These are phyloP conservation scores for Puccinia polysora DNA, from an alignment of 1,284 basidiomycete genomes.

Conservation along the genomic window DNA sequence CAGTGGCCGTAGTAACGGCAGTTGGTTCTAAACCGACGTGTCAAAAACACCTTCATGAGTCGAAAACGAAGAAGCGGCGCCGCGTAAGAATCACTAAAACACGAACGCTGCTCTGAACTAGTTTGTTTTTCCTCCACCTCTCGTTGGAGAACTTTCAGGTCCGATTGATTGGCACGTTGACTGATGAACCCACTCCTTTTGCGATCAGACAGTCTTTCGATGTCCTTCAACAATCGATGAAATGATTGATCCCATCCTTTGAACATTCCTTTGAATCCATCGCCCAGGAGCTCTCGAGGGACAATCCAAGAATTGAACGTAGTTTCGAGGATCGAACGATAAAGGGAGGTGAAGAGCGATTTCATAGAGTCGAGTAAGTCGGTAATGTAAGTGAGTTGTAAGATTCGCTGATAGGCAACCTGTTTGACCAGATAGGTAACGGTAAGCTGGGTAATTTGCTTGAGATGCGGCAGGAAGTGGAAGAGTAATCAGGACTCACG, in stretches of 20 bases:
- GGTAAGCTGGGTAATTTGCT: background rate
- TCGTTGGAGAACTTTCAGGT: constrained; percentile 15
- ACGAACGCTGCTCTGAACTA: constrained; percentile 13
- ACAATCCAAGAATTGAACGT: constrained; percentile 51
- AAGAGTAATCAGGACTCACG: constrained; percentile 57
- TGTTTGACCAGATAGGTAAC: background rate
- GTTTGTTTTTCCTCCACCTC: background rate
- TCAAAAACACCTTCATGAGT: background rate
- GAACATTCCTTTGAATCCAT: constrained; percentile 65
- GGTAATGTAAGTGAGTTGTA: constrained; percentile 90
- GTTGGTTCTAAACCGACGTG: constrained; percentile 10
- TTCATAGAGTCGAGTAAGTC: constrained; percentile 76
- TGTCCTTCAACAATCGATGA: constrained; percentile 66
- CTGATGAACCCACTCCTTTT: constrained; percentile 9
- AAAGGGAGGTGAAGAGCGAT: constrained; percentile 75
- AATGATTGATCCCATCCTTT: constrained; percentile 78
- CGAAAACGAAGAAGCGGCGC: background rate
- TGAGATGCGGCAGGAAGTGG: background rate
- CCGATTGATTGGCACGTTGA: constrained; percentile 5
- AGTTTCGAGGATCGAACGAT: constrained; percentile 53
- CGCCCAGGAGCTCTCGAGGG: constrained; percentile 53
- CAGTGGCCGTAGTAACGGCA: constrained; percentile 24
- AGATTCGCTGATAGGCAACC: constrained; percentile 87
- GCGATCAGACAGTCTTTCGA: constrained; percentile 68
- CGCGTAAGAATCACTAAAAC: background rate